Percentiles rank a stretch among this genome's conserved stretches.
These are phyloP conservation scores for Termitomyces sp. DNA, from an alignment of 768 basidiomycete genomes.

Conservation along the genomic window DNA sequence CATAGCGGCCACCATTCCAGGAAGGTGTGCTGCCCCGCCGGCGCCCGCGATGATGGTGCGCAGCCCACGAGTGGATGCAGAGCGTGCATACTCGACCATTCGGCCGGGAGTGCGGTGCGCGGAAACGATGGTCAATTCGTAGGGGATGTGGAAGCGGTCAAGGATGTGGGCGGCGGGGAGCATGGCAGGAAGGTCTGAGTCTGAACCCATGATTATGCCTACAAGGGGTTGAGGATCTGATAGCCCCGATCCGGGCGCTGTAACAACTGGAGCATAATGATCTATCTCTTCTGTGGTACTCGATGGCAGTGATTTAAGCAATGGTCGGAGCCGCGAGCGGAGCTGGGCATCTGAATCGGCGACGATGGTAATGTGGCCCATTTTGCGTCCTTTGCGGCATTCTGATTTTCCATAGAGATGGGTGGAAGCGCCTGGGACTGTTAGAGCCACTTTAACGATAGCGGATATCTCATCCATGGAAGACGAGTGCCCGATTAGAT, in stretches of 20 bases:
- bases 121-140: slow-evolving; percentile 93
- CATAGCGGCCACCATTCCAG: slow-evolving; percentile 97
- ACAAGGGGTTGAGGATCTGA: slow-evolving; percentile 74
- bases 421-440: slow-evolving; percentile 67
- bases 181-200: slow-evolving; percentile 96
- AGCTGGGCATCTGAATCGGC: slow-evolving; percentile 77
- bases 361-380: slow-evolving; percentile 94
- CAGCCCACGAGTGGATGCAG: slow-evolving; percentile 61
- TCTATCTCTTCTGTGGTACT: slow-evolving; percentile 42
- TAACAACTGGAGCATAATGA: slow-evolving; percentile 42
- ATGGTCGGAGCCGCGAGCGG: slow-evolving; percentile 58
- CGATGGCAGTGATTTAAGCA: slow-evolving; percentile 62
- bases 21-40: slow-evolving; percentile 97
- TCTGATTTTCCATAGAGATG: slow-evolving; percentile 96
- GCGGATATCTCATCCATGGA: slow-evolving; percentile 53
- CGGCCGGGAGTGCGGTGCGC: slow-evolving; percentile 93
- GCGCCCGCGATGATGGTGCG: slow-evolving; percentile 89
- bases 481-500: slow-evolving; percentile 82
- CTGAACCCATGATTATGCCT: slow-evolving; percentile 96
- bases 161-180: slow-evolving; percentile 82
- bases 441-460: slow-evolving; percentile 55
- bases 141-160: slow-evolving; percentile 77
- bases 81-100: slow-evolving; percentile 74
- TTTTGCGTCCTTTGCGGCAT: slow-evolving; percentile 87
- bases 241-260: slow-evolving; percentile 40